Percentiles rank a stretch among this genome's conserved stretches.
phyloP scores from a whole-genome alignment of 148 eudicot species.

The Dysphania ambrosioides region DNA sequence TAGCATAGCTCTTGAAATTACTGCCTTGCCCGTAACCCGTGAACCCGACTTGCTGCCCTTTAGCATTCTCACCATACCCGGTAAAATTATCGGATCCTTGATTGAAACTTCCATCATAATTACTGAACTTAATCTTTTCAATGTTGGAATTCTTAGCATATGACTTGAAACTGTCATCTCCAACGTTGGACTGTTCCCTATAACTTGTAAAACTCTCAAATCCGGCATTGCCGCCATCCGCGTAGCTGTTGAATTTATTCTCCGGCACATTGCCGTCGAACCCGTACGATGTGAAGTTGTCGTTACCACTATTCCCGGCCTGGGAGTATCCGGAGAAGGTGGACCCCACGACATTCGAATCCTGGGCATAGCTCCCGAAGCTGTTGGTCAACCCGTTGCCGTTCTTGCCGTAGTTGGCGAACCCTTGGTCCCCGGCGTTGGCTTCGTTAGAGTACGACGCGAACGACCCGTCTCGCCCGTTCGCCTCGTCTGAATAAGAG shows the following conservation, averaged over 20 bases:
- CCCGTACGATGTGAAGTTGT: constrained; percentile 50
- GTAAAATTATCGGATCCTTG: constrained; percentile 51
- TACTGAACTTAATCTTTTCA: constrained; percentile 36
- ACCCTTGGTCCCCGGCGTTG: constrained; percentile 49
- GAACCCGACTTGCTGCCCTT: constrained; percentile 35
- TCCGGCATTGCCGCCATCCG: constrained; percentile 38
- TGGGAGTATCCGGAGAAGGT: constrained; percentile 41
- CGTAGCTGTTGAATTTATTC: constrained; percentile 49
- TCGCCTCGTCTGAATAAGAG: constrained; percentile 51
- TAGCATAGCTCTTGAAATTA: constrained; percentile 50
- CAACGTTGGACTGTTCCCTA: constrained; percentile 50
- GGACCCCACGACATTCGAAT: constrained; percentile 43
- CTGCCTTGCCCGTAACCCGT: constrained; percentile 40
- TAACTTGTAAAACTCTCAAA: constrained; percentile 43
- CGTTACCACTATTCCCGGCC: constrained; percentile 36
- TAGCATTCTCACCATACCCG: constrained; percentile 46
- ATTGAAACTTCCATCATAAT: constrained; percentile 45
- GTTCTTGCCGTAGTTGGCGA: constrained; percentile 54
- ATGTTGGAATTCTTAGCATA: constrained; percentile 51
- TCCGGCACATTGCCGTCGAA: constrained; percentile 39
- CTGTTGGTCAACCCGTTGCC: constrained; percentile 41
- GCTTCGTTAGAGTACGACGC: constrained; percentile 30
- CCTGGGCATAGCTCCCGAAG: constrained; percentile 41
- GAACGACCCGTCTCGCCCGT: constrained; percentile 45
- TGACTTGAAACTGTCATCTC: constrained; percentile 43